phyloP scores from a whole-genome alignment of 2,329 filamentous ascomycete genomes.

The Aspergillus sp. region DNA sequence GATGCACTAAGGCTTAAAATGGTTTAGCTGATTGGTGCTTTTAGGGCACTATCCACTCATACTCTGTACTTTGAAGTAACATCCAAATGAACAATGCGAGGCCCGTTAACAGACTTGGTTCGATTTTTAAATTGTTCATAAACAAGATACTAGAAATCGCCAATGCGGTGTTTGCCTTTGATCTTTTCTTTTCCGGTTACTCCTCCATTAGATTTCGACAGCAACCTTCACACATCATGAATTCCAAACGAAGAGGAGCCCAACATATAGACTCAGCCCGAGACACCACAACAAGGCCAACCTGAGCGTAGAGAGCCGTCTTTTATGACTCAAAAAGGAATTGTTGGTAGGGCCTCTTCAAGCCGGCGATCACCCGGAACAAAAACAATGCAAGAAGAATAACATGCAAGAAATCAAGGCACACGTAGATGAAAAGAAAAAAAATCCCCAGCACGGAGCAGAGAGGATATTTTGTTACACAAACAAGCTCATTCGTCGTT shows the following conservation, averaged over 20 bases:
- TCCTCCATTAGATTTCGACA: not conserved
- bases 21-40: not conserved
- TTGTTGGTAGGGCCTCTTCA: conserved; percentile 27
- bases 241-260: conserved; percentile 28
- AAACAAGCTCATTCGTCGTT: not conserved
- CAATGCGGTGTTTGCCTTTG: not conserved
- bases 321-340: conserved; percentile 25
- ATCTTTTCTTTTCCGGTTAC: not conserved
- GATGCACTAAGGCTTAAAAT: not conserved
- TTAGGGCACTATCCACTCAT: no score
- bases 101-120: not conserved
- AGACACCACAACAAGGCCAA: conserved; percentile 32
- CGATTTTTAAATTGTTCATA: not conserved
- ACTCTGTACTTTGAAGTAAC: no score
- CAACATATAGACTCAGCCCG: conserved; percentile 32
- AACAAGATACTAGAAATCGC: not conserved
- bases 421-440: conserved; percentile 11
- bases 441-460: conserved; percentile 2
- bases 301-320: conserved; percentile 28
- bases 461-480: conserved; percentile 4
- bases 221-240: conserved; percentile 24
- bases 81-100: not conserved
- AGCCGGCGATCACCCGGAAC: conserved; percentile 23
- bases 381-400: conserved; percentile 9
- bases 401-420: not conserved